phyloP scores from a whole-genome alignment of 495 filamentous ascomycete genomes.

The Cryomyces minteri region DNA sequence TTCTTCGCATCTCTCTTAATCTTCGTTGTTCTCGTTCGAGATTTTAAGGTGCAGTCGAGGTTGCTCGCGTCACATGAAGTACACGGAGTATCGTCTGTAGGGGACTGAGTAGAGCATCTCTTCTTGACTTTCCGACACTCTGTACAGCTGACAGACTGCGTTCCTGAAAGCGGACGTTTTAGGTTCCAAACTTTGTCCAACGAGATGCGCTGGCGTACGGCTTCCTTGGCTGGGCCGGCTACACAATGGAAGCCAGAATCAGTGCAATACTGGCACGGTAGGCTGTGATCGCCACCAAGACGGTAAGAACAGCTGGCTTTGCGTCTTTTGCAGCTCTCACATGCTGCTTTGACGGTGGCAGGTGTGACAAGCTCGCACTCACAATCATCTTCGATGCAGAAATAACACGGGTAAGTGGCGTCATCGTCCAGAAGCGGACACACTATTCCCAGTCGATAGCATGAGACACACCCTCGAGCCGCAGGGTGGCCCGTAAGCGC shows the following conservation, averaged over 20 bases:
- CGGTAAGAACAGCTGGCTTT: slow-evolving; percentile 10
- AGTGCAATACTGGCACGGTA: slow-evolving; percentile 10
- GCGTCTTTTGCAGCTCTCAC: slow-evolving; percentile 9
- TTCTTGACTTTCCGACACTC: background rate
- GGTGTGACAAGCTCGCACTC: slow-evolving; percentile 12
- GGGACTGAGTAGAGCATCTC: background rate
- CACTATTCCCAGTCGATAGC: slow-evolving; percentile 3
- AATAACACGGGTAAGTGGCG: slow-evolving; percentile 8
- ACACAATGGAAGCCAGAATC: slow-evolving; percentile 7
- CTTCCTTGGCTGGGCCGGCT: slow-evolving; percentile 9
- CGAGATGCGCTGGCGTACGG: slow-evolving; percentile 1
- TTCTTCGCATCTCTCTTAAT: too few relatives aligned
- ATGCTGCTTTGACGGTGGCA: slow-evolving; percentile 8
- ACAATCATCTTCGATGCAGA: slow-evolving; percentile 7
- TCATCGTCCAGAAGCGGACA: slow-evolving; percentile 12
- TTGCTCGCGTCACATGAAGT: background rate
- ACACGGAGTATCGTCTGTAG: background rate
- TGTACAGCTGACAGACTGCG: background rate
- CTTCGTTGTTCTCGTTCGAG: background rate
- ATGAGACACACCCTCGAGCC: slow-evolving; percentile 11
- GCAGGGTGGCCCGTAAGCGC: slow-evolving; percentile 10
- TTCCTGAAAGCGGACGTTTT: background rate
- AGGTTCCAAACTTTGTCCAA: background rate
- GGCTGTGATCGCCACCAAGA: slow-evolving; percentile 2
- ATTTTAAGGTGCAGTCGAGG: background rate